These are phyloP conservation scores for Styphnolobium japonicum DNA, from an alignment of 306 rosid genomes.

Conservation along the genomic window DNA sequence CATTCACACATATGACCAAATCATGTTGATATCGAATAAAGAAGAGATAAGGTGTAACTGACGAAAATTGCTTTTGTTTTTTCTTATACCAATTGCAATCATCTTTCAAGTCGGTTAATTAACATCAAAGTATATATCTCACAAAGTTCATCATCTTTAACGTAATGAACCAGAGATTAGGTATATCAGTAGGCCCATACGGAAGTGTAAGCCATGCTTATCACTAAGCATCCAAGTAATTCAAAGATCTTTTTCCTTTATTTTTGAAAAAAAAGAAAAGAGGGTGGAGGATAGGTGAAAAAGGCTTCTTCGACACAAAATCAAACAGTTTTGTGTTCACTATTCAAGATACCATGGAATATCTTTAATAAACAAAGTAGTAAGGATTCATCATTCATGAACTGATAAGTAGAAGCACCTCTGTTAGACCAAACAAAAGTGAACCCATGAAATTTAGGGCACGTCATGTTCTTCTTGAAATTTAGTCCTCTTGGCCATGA, in stretches of 20 bases:
- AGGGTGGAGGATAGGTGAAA: not conserved
- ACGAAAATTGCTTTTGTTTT: not conserved
- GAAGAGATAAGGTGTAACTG: conserved; percentile 19
- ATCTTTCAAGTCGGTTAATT: conserved; percentile 3
- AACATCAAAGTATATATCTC: conserved; percentile 9
- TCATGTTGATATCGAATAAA: not conserved
- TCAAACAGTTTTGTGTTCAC: not conserved
- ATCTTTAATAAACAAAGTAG: not conserved
- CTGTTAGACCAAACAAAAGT: not conserved
- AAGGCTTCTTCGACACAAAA: not conserved
- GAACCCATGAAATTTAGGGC: not conserved
- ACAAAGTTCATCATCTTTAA: conserved; percentile 26
- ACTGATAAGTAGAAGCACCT: not conserved
- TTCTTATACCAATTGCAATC: not conserved
- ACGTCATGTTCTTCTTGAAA: not conserved
- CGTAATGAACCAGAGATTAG: conserved; percentile 7
- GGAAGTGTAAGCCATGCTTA: conserved; percentile 20
- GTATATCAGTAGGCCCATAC: conserved; percentile 19
- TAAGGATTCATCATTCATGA: not conserved
- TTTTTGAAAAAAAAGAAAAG: not conserved
- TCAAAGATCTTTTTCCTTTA: not conserved
- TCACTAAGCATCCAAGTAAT: conserved; percentile 2
- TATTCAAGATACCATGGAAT: not conserved
- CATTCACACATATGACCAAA: conserved; percentile 18
- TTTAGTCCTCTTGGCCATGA: conserved; percentile 21